Conservation (phyloP, 805 yeast genomes). For the Sporopachydermia quercuum region DNA sequence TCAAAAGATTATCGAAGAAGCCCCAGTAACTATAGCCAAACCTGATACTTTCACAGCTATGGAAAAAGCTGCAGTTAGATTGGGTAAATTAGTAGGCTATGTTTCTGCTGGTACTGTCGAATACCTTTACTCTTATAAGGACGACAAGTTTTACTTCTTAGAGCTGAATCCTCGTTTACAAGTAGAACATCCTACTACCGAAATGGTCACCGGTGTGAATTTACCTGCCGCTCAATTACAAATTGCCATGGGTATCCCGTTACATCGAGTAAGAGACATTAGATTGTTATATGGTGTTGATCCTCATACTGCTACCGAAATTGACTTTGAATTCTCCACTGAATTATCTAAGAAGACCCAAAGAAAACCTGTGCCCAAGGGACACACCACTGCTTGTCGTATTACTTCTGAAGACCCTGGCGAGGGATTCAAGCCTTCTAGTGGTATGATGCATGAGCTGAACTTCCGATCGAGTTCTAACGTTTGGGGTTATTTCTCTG, state of each 20-base stretch:
- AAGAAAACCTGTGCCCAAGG: constrained; percentile 90
- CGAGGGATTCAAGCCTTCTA: constrained; percentile 97
- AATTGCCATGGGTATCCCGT: constrained; percentile 98
- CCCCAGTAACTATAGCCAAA: constrained; percentile 93
- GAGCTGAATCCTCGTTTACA: constrained; percentile 97
- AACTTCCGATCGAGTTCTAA: constrained; percentile 94
- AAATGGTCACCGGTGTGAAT: constrained; percentile 97
- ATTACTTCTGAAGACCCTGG: constrained; percentile 98
- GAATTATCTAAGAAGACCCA: constrained; percentile 63
- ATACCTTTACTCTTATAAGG: constrained; percentile 85
- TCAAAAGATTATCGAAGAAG: constrained; percentile 97
- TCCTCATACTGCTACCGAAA: constrained; percentile 80
- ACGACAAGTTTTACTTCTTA: constrained; percentile 88
- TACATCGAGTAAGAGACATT: constrained; percentile 88
- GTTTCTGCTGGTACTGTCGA: constrained; percentile 99
- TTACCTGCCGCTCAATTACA: constrained; percentile 97
- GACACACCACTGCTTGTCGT: constrained; percentile 98
- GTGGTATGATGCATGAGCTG: constrained; percentile 91
- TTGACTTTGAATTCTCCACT: constrained; percentile 77
- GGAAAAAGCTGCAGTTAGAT: constrained; percentile 96
- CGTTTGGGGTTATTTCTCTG: constrained; percentile 99
- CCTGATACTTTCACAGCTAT: constrained; percentile 72
- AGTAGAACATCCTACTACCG: constrained; percentile 99
- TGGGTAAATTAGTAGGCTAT: constrained; percentile 93
- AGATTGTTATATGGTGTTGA: constrained; percentile 89